Evolutionary conservation across 176 grass and related monocot genomes (phyloP), one percentile per base, ranked within the genome.

Genomic region (Ananas comosus): DNA sequence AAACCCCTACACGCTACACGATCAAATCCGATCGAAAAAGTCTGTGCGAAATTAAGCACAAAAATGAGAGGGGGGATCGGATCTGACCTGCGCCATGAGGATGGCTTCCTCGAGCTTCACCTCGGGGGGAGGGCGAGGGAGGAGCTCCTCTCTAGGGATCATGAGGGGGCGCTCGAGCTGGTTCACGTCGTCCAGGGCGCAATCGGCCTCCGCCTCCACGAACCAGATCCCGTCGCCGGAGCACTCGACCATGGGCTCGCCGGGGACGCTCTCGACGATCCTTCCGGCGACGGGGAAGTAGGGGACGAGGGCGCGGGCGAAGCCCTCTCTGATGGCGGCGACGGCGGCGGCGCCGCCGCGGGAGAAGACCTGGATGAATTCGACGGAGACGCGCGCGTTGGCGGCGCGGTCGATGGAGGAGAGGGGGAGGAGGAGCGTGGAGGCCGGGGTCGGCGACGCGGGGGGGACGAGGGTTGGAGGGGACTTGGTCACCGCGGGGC

Each of bases 171-270:
- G 79, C 76, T 89, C 90, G 17, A 94, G 86, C 78, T 75, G 72
- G 49, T 88, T 80, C 51, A 85, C 81, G 42, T 86, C 86, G 57
- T 83, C 72, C 7, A 94, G 80, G n/a, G 68, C 53, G 70, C 83
- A 94, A 80, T 78, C 79, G 2, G 83, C 80, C 9, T 75, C 67
- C 2, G 90, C 86, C 80, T 94, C 83, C 11, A 94, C 65, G 70
- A 94, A 86, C 86, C 86, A 94, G 33, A 86, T 79, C 4, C 90
- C 90, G 27, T 94, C 80, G 2, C 86, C 78, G 0, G 90, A 86
- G 75, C 90, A 94, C 6, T 86, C 72, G 50, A 89, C 82, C 70
- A 81, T 83, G 12, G 80, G 64, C 64, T 84, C 80, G 51, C 78
- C 80, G 1, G 16, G 63, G n/a, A 27, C 67, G 9, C 77, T 65